phyloP scores from a whole-genome alignment of 2,329 filamentous ascomycete genomes.

The Fusarium dlaminii region DNA sequence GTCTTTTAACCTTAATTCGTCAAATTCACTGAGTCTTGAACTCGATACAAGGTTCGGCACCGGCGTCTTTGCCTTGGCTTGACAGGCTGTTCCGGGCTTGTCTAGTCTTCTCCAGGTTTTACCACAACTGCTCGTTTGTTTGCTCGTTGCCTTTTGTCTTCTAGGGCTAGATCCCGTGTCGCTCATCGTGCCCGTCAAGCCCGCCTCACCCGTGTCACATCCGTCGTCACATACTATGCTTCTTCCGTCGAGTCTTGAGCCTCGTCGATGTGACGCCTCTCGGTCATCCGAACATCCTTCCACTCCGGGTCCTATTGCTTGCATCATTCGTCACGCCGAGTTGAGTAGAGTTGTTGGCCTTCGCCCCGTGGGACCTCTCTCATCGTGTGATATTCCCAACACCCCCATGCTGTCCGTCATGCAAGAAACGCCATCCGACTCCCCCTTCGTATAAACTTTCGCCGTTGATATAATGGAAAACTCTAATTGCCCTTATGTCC shows the following conservation, averaged over 20 bases:
- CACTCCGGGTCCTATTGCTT: constrained; percentile 10
- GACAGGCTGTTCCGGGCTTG: constrained; percentile 15
- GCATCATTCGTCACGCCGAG: background rate
- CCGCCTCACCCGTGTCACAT: constrained; percentile 17
- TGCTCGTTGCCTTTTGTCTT: constrained; percentile 8
- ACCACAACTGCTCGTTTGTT: background rate
- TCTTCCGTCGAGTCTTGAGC: constrained; percentile 28
- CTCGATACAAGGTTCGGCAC: constrained; percentile 35
- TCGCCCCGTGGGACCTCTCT: background rate
- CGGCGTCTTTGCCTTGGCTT: constrained; percentile 15
- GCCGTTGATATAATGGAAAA: constrained; percentile 30
- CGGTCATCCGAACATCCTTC: background rate
- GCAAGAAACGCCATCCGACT: background rate
- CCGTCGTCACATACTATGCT: constrained; percentile 19
- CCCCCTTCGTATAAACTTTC: constrained; percentile 23
- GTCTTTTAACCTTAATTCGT: constrained; percentile 31
- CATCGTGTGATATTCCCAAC: background rate
- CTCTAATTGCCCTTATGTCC: constrained; percentile 1
- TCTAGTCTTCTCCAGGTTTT: constrained; percentile 28
- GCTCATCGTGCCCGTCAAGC: constrained; percentile 21
- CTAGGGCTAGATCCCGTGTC: constrained; percentile 30
- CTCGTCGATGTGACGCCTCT: constrained; percentile 7
- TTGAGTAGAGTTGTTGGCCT: background rate
- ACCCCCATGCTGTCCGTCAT: constrained; percentile 1
- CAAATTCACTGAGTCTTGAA: constrained; percentile 22